These are phyloP conservation scores for Neocatenulostroma microsporum DNA, from an alignment of 2,329 filamentous ascomycete species.

Conservation along the genomic window DNA sequence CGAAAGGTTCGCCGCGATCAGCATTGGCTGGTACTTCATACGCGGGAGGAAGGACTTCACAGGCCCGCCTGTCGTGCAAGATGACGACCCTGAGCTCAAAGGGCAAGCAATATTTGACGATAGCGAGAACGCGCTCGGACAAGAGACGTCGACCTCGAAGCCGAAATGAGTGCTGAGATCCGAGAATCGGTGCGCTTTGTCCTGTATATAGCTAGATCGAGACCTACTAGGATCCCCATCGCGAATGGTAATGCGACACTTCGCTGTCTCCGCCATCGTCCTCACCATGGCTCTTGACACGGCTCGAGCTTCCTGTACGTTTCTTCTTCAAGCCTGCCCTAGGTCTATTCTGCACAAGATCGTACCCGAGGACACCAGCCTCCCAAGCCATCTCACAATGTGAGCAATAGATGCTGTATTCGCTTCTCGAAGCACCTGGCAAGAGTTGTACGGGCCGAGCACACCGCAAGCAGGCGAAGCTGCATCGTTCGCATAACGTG, in stretches of 20 bases:
- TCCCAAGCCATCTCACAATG: slow-evolving; percentile 30
- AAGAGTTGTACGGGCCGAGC: slow-evolving; percentile 18
- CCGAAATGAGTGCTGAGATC: too few relatives aligned
- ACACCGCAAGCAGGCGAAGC: slow-evolving; percentile 38
- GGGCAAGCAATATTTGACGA: slow-evolving; percentile 19
- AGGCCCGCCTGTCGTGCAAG: slow-evolving; percentile 27
- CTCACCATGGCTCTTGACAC: too few relatives aligned
- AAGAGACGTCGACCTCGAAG: slow-evolving; percentile 3
- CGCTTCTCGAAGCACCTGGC: slow-evolving; percentile 1
- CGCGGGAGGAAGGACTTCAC: slow-evolving; percentile 28
- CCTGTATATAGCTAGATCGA: not conserved
- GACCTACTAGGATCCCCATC: slow-evolving; percentile 3
- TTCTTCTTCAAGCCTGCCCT: slow-evolving; percentile 2
- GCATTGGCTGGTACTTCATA: slow-evolving; percentile 29
- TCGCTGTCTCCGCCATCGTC: slow-evolving; percentile 5
- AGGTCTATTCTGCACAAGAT: slow-evolving; percentile 13
- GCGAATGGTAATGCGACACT: slow-evolving; percentile 7
- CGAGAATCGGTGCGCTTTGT: not conserved
- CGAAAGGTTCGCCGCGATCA: slow-evolving; percentile 27
- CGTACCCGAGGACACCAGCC: slow-evolving; percentile 33
- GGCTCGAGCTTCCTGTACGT: slow-evolving; percentile 7
- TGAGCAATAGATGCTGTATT: slow-evolving; percentile 22
- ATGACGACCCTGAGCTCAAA: slow-evolving; percentile 21
- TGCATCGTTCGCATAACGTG: slow-evolving; percentile 34
- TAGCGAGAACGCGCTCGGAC: slow-evolving; percentile 16